Base-by-base conservation (phyloP, 2,329 filamentous ascomycete genomes). In the Hymenoscyphus repandus region DNA sequence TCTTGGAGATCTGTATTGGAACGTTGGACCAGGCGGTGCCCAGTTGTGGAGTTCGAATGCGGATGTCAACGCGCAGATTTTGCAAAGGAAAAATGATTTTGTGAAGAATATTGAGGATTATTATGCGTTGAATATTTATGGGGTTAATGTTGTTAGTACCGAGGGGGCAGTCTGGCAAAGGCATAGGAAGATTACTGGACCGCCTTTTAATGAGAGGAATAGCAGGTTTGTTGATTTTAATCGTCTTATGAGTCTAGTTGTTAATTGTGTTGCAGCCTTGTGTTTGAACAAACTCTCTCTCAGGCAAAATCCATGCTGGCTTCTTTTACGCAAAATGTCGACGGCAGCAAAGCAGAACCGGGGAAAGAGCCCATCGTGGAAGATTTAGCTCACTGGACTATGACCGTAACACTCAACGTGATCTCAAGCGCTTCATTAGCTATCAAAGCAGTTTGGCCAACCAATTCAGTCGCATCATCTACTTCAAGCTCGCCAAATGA, bases 161-260 rank as follows among this genome's bases (percentile, higher is more conserved):
- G 86, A 90, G 65, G 85, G 85, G 1, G 62, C 73, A 0, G 66
- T 75, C 31, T 90, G 86, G 87, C 80, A 83, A 34, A 75, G 80
- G 67, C 86, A 91, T 66, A 79, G 86, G 52, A 88, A 85, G 67
- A 77, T 83, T 44, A 85, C 82, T 1, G 79, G 82, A 30, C 80
- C 85, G 1, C 80, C 81, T 6, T 90, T 91, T 66, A 88, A 84
- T 53, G 87, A 90, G 70, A 81, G 76, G 68, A 90, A 88, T 48
- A 60, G 55, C 48, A 42, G 49, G 56, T 57, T 45, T 34, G 40
- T 37, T 4, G 15, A 20, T 30, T 17, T 11, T 13, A 7, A 17
- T 31, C 20, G 5, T 12, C 15, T 5, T 22, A 7, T 2, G 13
- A 12, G 27, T 34, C 17, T 5, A 10, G 20, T 36, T 31, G 15